A percentile compares a stretch with the other conserved stretches of the same genome.
Conservation (phyloP, 495 filamentous ascomycete genomes). For the Oidiodendron maius region DNA sequence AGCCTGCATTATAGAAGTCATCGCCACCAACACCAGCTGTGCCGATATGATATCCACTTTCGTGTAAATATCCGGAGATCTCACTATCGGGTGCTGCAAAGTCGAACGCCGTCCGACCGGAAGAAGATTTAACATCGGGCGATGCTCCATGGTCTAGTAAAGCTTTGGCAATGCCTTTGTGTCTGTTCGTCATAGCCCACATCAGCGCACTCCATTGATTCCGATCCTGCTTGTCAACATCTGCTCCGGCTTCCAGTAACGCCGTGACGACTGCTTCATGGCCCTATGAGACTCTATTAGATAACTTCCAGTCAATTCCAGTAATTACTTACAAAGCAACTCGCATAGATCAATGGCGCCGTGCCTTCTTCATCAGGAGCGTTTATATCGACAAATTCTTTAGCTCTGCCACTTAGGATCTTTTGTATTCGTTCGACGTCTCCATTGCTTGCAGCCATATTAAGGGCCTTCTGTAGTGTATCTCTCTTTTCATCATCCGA, state of each 20-base stretch:
- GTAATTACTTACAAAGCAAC: constrained; percentile 84
- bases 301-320: constrained; percentile 5
- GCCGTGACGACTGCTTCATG: constrained; percentile 85
- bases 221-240: constrained; percentile 88
- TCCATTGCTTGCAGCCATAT: constrained; percentile 96
- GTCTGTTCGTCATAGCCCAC: constrained; percentile 99
- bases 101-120: constrained; percentile 92
- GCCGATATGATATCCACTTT: constrained; percentile 88
- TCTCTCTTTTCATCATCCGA: constrained; percentile 72
- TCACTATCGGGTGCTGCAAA: constrained; percentile 93
- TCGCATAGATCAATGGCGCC: constrained; percentile 92
- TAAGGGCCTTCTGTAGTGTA: constrained; percentile 77
- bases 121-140: constrained; percentile 89
- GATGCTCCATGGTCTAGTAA: constrained; percentile 91
- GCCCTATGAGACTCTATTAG: constrained; percentile 47
- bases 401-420: constrained; percentile 70
- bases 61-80: constrained; percentile 88
- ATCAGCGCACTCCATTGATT: constrained; percentile 97
- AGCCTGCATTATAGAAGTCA: constrained; percentile 92
- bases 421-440: constrained; percentile 76
- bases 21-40: constrained; percentile 80
- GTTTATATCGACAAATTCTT: constrained; percentile 78
- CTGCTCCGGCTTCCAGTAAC: constrained; percentile 80
- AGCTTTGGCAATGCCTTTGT: constrained; percentile 89
- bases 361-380: constrained; percentile 91